Conservation (phyloP, 2,329 filamentous ascomycete genomes). For the Huntiella moniliformis region DNA sequence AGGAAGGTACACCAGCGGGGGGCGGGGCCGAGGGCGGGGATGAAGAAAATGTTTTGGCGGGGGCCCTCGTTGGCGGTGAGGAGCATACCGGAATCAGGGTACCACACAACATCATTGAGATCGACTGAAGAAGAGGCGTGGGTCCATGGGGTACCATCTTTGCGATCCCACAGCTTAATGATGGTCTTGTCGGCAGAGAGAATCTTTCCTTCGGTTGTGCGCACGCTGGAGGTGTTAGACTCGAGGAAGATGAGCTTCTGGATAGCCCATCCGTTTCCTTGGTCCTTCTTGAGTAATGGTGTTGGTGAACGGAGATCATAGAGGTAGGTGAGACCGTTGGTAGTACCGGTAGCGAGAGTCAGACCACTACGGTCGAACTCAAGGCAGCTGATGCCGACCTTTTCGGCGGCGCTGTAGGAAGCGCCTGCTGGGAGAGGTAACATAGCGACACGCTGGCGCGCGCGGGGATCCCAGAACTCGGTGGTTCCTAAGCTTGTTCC, state of each 20-base stretch:
- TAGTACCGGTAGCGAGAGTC: slow-evolving; percentile 72
- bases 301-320: slow-evolving; percentile 82
- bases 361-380: slow-evolving; percentile 73
- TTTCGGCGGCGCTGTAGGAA: slow-evolving; percentile 29
- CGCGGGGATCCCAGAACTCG: slow-evolving; percentile 88
- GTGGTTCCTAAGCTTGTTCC: slow-evolving; percentile 90
- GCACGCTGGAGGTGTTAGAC: slow-evolving; percentile 54
- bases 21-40: slow-evolving; percentile 80
- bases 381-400: slow-evolving; percentile 66
- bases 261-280: slow-evolving; percentile 86
- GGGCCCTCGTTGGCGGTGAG: slow-evolving; percentile 92
- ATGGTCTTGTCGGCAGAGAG: slow-evolving; percentile 86
- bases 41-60: slow-evolving; percentile 87
- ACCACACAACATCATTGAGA: slow-evolving; percentile 86
- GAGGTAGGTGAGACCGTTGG: slow-evolving; percentile 68
- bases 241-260: slow-evolving; percentile 55
- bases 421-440: slow-evolving; percentile 22
- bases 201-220: slow-evolving; percentile 69
- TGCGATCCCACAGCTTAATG: slow-evolving; percentile 89
- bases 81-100: slow-evolving; percentile 82
- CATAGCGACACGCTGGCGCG: slow-evolving; percentile 61
- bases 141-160: slow-evolving; percentile 75
- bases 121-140: slow-evolving; percentile 90
- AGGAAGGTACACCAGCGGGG: slow-evolving; percentile 94
- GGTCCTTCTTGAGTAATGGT: slow-evolving; percentile 77